A percentile compares a stretch with the other conserved stretches of the same genome.
phyloP scores from a whole-genome alignment of 331 rosid genomes.

The Rosa hybrid region DNA sequence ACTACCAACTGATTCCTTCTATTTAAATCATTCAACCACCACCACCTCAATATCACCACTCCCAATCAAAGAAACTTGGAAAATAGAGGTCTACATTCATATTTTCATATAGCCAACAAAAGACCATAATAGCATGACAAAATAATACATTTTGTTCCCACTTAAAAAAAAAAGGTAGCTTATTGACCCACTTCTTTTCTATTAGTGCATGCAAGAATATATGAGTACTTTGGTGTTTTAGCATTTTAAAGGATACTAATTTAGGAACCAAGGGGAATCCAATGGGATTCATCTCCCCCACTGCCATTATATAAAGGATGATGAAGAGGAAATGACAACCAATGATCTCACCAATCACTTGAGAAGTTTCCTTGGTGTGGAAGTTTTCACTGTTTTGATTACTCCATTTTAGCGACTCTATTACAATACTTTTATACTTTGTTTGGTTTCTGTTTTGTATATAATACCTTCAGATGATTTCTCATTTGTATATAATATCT shows the following conservation, averaged over 20 bases:
- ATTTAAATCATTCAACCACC: constrained; percentile 41
- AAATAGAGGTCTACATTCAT: neutral
- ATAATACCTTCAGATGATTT: neutral
- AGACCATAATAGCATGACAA: neutral
- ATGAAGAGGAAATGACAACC: neutral
- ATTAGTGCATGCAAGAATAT: constrained; percentile 8
- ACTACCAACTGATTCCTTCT: constrained; percentile 37
- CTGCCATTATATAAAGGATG: neutral
- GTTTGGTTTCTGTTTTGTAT: neutral
- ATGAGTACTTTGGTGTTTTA: neutral
- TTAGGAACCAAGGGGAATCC: neutral
- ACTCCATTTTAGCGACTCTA: neutral
- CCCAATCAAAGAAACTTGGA: neutral
- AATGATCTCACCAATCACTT: neutral
- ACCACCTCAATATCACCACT: constrained; percentile 5
- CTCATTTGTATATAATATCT: too few relatives aligned
- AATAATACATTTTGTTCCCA: neutral
- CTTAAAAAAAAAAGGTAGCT: neutral
- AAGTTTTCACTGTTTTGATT: constrained; percentile 9
- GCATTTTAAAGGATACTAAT: neutral
- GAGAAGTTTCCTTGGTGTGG: neutral
- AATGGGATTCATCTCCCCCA: neutral
- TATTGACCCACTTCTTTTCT: neutral
- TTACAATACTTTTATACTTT: neutral
- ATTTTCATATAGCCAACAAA: neutral